Percentiles rank a stretch among this genome's conserved stretches.
These are phyloP conservation scores for Zoysia pacifica DNA, from an alignment of 176 grass and related monocot species.

Conservation along the genomic window DNA sequence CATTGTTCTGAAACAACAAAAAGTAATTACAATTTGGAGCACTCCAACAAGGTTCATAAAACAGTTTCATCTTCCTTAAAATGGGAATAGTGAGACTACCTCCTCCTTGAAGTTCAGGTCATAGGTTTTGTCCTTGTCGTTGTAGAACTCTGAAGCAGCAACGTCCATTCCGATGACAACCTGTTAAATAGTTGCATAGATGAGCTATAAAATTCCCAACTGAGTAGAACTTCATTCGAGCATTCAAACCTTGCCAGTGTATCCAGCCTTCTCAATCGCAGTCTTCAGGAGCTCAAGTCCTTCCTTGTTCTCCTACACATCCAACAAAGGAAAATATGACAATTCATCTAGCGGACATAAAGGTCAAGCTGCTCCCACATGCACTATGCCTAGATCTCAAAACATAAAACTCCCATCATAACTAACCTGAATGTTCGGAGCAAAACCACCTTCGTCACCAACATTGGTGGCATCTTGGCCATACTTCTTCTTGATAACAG, in stretches of 20 bases:
- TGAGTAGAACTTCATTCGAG: not conserved
- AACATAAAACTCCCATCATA: not conserved
- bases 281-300: slow-evolving; percentile 94
- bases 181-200: slow-evolving; percentile 27
- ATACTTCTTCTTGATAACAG: slow-evolving; percentile 99
- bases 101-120: slow-evolving; percentile 98
- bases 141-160: slow-evolving; percentile 95
- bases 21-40: not conserved
- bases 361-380: no score
- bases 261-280: slow-evolving; percentile 90
- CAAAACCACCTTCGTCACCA: slow-evolving; percentile 98
- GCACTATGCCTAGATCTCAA: not conserved
- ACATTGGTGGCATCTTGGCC: slow-evolving; percentile 97
- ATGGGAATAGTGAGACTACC: slow-evolving; percentile 31
- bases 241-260: slow-evolving; percentile 78
- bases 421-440: slow-evolving; percentile 96
- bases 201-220: not conserved
- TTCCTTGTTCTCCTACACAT: slow-evolving; percentile 84
- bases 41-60: not conserved
- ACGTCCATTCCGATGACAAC: slow-evolving; percentile 99
- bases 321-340: no score
- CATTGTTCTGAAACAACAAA: slow-evolving; percentile 67
- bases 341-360: no score
- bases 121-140: slow-evolving; percentile 87
- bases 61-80: not conserved